Conservation (phyloP, 495 filamentous ascomycete species). For the Amphirosellinia nigrospora region DNA sequence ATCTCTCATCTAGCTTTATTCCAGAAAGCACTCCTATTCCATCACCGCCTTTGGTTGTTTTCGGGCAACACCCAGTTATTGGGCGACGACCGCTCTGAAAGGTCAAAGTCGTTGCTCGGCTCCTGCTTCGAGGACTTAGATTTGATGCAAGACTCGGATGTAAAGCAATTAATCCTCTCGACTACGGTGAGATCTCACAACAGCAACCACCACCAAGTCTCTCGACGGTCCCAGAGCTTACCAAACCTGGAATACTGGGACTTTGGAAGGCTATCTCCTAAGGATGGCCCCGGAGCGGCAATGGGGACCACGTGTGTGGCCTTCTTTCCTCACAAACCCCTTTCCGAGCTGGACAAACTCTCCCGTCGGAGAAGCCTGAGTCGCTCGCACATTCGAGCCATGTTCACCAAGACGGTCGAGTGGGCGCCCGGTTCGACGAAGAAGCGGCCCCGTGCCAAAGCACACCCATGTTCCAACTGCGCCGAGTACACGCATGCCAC, state of each 20-base stretch:
- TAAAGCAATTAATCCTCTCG: not conserved
- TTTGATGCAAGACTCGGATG: not conserved
- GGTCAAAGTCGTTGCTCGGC: conserved; percentile 26
- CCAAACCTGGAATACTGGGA: not conserved
- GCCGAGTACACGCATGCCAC: conserved; percentile 30
- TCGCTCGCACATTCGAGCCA: conserved; percentile 43
- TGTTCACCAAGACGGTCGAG: conserved; percentile 39
- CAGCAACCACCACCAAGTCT: not conserved
- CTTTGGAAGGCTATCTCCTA: not conserved
- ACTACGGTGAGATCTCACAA: not conserved
- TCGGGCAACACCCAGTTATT: conserved; percentile 31
- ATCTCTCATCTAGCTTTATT: conserved; percentile 27
- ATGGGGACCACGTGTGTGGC: not conserved
- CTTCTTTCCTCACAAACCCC: conserved; percentile 36
- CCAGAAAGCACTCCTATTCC: conserved; percentile 11
- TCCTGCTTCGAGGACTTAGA: conserved; percentile 25
- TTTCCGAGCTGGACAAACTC: conserved; percentile 39
- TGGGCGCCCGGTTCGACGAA: not conserved
- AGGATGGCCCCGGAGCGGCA: not conserved
- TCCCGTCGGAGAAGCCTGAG: conserved; percentile 48
- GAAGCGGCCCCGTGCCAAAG: not conserved
- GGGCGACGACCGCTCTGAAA: conserved; percentile 5
- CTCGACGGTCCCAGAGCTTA: conserved; percentile 14
- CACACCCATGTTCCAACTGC: conserved; percentile 45
- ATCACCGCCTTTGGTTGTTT: conserved; percentile 30